Evolutionary conservation across 2,329 filamentous ascomycete genomes (phyloP).

Genomic region (Cadophora luteo-olivacea): DNA sequence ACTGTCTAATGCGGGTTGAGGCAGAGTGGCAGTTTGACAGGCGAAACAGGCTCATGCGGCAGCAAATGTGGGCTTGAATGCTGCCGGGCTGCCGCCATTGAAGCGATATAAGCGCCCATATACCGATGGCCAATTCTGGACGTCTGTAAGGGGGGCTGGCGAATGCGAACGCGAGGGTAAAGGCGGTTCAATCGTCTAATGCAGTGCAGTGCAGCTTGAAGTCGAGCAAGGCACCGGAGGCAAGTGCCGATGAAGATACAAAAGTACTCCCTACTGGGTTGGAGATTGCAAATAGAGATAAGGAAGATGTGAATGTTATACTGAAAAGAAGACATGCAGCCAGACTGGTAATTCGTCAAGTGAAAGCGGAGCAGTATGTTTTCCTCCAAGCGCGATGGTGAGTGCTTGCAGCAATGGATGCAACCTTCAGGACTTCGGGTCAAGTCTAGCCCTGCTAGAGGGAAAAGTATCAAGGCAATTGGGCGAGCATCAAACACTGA

Average conservation of each 20-base stretch:
- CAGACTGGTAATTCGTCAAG: background rate
- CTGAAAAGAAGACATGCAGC: background rate
- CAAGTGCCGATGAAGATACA: slow-evolving; percentile 7
- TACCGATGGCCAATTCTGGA: background rate
- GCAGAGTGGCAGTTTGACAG: background rate
- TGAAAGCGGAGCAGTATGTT: slow-evolving; percentile 1
- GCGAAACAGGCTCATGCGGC: background rate
- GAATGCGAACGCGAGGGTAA: slow-evolving; percentile 1
- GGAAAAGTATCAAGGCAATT: background rate
- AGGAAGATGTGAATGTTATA: background rate
- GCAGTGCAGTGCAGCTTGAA: background rate
- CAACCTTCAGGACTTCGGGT: background rate
- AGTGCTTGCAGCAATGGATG: background rate
- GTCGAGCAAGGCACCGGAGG: background rate
- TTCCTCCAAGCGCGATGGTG: background rate
- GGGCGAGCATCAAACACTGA: slow-evolving; percentile 2
- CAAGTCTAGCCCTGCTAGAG: background rate
- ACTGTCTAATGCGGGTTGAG: background rate
- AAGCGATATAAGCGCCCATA: slow-evolving; percentile 22
- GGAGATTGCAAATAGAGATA: background rate
- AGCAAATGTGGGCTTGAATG: background rate
- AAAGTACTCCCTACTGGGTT: background rate
- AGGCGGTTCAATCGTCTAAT: background rate
- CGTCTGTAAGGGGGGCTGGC: background rate
- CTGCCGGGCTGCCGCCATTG: slow-evolving; percentile 18